Percentiles rank a stretch among this genome's conserved stretches.
phyloP scores from a whole-genome alignment of 1,284 basidiomycete genomes.

The Naganishia sp. region DNA sequence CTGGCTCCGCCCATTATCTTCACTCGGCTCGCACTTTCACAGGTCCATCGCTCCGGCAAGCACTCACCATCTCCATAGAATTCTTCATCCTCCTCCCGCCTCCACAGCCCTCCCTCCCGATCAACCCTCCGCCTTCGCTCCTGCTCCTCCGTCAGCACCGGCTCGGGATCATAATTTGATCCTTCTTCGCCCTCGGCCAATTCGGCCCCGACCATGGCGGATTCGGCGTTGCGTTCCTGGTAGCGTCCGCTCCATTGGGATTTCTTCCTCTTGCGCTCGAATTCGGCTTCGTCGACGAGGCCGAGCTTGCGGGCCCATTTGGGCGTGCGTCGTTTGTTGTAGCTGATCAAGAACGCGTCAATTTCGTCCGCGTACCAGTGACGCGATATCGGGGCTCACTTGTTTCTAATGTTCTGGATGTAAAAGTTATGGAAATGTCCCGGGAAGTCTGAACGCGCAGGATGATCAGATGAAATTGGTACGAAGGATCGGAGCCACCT shows the following conservation, averaged over 20 bases:
- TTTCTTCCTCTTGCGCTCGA: constrained; percentile 72
- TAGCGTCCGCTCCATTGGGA: constrained; percentile 85
- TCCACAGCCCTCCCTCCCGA: constrained; percentile 48
- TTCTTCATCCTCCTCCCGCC: constrained; percentile 46
- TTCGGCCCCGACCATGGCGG: constrained; percentile 68
- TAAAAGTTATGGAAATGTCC: constrained; percentile 76
- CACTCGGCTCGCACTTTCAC: neutral
- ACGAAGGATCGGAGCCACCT: constrained; percentile 39
- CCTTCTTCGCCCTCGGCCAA: constrained; percentile 74
- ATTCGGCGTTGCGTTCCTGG: constrained; percentile 74
- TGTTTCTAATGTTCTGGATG: constrained; percentile 93
- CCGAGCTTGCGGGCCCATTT: constrained; percentile 90
- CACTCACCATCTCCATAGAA: constrained; percentile 52
- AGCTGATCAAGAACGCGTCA: constrained; percentile 48
- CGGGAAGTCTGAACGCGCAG: constrained; percentile 46
- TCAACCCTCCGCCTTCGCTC: constrained; percentile 34
- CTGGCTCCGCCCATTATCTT: neutral
- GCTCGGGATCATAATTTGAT: constrained; percentile 47
- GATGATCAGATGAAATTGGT: constrained; percentile 7
- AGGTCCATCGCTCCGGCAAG: no score
- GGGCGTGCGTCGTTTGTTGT: constrained; percentile 83
- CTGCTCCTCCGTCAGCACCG: constrained; percentile 39
- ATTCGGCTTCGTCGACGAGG: constrained; percentile 74
- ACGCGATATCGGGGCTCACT: constrained; percentile 49
- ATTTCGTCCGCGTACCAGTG: neutral